Percentiles rank a stretch among this genome's conserved stretches.
These are phyloP conservation scores for Tetragonia tetragonoides DNA, from an alignment of 148 eudicot species.

Conservation along the genomic window DNA sequence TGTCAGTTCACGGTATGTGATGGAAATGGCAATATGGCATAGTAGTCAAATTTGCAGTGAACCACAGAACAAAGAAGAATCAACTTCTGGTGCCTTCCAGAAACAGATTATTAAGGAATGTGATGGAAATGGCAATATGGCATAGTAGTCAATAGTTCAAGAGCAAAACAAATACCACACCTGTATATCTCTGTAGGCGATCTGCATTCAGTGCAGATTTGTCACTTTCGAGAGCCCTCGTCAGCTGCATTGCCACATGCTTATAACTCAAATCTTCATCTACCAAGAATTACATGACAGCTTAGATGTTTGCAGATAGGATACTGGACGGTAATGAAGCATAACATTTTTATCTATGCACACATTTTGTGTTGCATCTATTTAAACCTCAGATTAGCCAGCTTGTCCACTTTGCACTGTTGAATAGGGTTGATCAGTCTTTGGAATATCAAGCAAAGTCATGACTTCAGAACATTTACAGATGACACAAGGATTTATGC, in stretches of 20 bases:
- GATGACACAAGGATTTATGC: too few relatives aligned
- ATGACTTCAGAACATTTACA: too few relatives aligned
- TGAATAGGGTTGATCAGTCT: too few relatives aligned
- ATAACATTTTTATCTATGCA: too few relatives aligned
- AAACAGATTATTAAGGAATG: too few relatives aligned
- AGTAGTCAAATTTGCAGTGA: not conserved
- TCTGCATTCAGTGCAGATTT: constrained; percentile 81
- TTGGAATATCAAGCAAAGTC: too few relatives aligned
- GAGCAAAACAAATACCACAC: constrained; percentile 5
- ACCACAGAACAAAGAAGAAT: too few relatives aligned
- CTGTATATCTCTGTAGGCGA: constrained; percentile 70
- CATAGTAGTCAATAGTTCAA: not conserved
- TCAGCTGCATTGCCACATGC: constrained; percentile 69
- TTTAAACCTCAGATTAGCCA: too few relatives aligned
- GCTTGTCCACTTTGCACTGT: too few relatives aligned
- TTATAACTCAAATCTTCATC: constrained; percentile 79
- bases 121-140: not conserved
- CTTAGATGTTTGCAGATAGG: not conserved
- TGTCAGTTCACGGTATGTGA: not conserved
- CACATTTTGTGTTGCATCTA: too few relatives aligned
- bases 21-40: not conserved
- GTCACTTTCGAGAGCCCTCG: constrained; percentile 64
- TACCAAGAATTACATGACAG: constrained; percentile 15
- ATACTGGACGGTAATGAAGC: too few relatives aligned
- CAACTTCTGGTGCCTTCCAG: too few relatives aligned